Evolutionary conservation across 352 stramenopile species (phyloP), one percentile per base, ranked within the genome.

Genomic region (Pythium sukuiense): DNA sequence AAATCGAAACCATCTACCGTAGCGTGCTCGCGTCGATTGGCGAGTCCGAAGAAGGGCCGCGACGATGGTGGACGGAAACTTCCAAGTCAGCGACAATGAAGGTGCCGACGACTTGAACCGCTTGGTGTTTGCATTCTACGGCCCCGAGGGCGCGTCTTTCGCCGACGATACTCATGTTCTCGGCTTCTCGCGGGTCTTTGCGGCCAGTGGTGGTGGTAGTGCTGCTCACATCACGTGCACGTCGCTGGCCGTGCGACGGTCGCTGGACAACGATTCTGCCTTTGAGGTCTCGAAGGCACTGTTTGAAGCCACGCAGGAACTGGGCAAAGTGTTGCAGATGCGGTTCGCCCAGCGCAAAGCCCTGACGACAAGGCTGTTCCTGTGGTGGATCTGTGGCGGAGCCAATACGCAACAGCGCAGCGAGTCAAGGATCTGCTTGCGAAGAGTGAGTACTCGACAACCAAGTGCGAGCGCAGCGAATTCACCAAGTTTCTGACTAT

Each of bases 161-260:
- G 35, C 30, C 4, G 18, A 30, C 9, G 37, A 46, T 6, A 46
- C 37, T 0, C n/a, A 8, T 3, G 26, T 62, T 33, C 18, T 62
- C 1, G 56, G 56, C 13, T 62, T 54, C 56, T 43, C 39, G 37
- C 56, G 56, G 12, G 39, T 62, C 56, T 62, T 54, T 29, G 56
- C 46, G 37, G 13, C n/a, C 35, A 33, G 18, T 13, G 26, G 20
- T 18, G 20, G n/a, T n/a, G n/a, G n/a, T n/a, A n/a, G 16, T 4
- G 33, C 8, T 12, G 24, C 35, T 18, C 18, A 35, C 30, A 24
- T 60, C 2, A 60, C 37, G 2, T 60, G 29, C 35, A 60, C 55
- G 35, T 35, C 55, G 6, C 39, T 62, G 2, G 35, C 48, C 9
- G 20, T 62, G 7, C 18, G n/a, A 13, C 26, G 33, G 56, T 37